Conservation (phyloP, 441 rosid species). For the Cnidoscolus chayamansa region DNA sequence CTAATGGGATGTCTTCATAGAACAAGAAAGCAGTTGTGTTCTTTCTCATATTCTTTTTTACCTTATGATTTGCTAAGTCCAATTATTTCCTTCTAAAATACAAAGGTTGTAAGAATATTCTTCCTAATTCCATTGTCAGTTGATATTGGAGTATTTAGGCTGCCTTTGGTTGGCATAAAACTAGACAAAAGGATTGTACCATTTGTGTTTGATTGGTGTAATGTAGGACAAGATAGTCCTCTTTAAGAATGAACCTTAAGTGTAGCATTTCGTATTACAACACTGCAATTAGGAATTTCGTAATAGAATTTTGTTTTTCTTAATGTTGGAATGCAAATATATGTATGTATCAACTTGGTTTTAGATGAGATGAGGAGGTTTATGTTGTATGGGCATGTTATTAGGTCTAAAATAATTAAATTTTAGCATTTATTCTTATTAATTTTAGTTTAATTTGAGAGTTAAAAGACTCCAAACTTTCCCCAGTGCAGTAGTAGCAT, state of each 20-base stretch:
- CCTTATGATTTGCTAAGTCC: constrained; percentile 6
- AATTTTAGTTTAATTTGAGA: too few species aligned
- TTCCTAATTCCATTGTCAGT: background rate
- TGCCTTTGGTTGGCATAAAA: background rate
- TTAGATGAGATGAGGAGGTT: too few species aligned
- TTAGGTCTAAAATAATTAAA: too few species aligned
- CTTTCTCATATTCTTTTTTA: background rate
- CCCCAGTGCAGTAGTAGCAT: too few species aligned
- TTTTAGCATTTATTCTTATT: too few species aligned
- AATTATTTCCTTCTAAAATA: background rate
- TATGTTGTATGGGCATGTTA: too few species aligned
- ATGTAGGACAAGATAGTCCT: background rate
- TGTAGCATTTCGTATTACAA: too few species aligned
- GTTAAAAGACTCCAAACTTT: too few species aligned
- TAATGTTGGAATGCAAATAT: too few species aligned
- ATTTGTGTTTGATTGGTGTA: background rate
- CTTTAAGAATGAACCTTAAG: background rate
- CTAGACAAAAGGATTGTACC: background rate
- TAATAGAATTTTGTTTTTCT: too few species aligned
- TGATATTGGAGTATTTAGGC: background rate
- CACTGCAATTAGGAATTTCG: too few species aligned
- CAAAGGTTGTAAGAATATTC: constrained; percentile 16
- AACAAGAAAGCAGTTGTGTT: constrained; percentile 1
- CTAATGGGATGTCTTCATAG: constrained; percentile 25
- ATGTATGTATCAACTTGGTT: too few species aligned